phyloP scores from a whole-genome alignment of 805 yeast genomes.

The Danielia reshetovae region DNA sequence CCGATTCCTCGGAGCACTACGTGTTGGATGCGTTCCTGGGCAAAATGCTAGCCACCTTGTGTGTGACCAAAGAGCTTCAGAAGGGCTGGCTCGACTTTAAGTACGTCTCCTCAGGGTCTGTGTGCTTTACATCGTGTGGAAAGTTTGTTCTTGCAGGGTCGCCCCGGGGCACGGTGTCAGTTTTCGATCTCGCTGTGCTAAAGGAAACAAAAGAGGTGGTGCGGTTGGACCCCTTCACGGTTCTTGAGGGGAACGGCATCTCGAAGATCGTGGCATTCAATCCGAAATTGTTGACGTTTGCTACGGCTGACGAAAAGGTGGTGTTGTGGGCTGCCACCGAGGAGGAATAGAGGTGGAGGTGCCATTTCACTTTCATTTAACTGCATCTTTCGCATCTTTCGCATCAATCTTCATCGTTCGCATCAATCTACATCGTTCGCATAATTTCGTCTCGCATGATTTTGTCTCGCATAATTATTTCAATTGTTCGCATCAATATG shows the following conservation, averaged over 20 bases:
- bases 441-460: too few species aligned
- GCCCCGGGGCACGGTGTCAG: conserved; percentile 20
- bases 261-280: conserved; percentile 55
- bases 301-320: conserved; percentile 40
- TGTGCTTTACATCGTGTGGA: conserved; percentile 41
- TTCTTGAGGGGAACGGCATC: conserved; percentile 23
- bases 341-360: neutral
- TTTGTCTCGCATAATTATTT: too few species aligned
- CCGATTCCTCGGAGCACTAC: conserved; percentile 51
- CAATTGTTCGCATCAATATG: too few species aligned
- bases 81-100: conserved; percentile 23
- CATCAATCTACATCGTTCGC: too few species aligned
- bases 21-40: conserved; percentile 73
- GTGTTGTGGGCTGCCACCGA: conserved; percentile 33
- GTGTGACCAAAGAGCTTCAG: conserved; percentile 7
- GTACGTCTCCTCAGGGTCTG: conserved; percentile 31
- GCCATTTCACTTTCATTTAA: too few species aligned
- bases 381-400: too few species aligned
- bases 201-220: conserved; percentile 11
- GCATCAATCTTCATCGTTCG: too few species aligned
- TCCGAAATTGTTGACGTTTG: conserved; percentile 57
- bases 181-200: conserved; percentile 28
- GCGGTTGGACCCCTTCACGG: conserved; percentile 22
- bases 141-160: conserved; percentile 32
- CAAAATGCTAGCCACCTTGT: conserved; percentile 31